Evolutionary conservation across 2,329 filamentous ascomycete genomes (phyloP).

Genomic region (Beauveria medogensis): DNA sequence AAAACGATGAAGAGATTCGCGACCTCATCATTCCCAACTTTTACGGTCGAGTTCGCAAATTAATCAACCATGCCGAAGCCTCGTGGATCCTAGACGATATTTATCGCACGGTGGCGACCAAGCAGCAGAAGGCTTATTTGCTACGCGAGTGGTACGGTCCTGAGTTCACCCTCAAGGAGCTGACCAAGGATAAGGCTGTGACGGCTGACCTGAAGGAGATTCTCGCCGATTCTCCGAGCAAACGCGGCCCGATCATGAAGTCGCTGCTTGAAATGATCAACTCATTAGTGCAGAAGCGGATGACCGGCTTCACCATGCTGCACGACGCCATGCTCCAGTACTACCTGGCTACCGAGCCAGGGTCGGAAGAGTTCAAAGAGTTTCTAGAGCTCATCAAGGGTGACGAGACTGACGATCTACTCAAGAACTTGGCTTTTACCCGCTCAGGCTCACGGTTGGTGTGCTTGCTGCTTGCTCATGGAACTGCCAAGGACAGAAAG

Average conservation of each 20-base stretch:
- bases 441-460: conserved; percentile 77
- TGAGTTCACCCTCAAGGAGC: conserved; percentile 76
- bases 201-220: conserved; percentile 67
- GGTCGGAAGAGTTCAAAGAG: conserved; percentile 73
- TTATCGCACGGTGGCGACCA: conserved; percentile 80
- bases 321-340: conserved; percentile 99
- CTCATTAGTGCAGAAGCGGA: conserved; percentile 87
- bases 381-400: conserved; percentile 87
- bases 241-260: conserved; percentile 79
- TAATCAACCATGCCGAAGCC: conserved; percentile 94
- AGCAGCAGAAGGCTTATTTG: conserved; percentile 75
- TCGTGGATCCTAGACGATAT: conserved; percentile 98
- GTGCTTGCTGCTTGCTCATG: conserved; percentile 73
- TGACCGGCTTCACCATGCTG: conserved; percentile 93
- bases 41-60: conserved; percentile 81
- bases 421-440: conserved; percentile 96
- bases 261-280: conserved; percentile 83
- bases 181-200: conserved; percentile 44
- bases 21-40: conserved; percentile 90
- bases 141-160: conserved; percentile 94
- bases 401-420: conserved; percentile 80
- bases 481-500: conserved; percentile 87
- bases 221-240: conserved; percentile 69
- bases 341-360: conserved; percentile 69
- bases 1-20: conserved; percentile 78